Percentiles rank a stretch among this genome's conserved stretches.
phyloP scores from a whole-genome alignment of 768 basidiomycete species.

The Fomitopsis pulvina region DNA sequence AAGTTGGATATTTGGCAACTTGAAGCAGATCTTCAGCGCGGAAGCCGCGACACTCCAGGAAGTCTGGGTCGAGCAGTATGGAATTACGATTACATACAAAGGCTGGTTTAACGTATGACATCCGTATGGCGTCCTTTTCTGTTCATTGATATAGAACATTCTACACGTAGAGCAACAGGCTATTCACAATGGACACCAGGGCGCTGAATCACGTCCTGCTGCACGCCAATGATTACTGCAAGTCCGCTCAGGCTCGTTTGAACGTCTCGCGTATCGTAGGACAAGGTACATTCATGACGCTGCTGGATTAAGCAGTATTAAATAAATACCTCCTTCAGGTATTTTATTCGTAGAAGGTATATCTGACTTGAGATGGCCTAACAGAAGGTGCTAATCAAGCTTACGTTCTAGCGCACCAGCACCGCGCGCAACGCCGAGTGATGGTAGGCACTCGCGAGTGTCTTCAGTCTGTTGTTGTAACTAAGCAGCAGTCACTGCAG shows the following conservation, averaged over 20 bases:
- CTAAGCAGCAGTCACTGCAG: constrained; percentile 19
- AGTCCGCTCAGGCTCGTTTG: too few species aligned
- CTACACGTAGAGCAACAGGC: too few species aligned
- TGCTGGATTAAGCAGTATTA: too few species aligned
- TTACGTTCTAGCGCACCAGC: too few species aligned
- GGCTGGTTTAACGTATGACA: neutral
- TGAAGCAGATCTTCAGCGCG: constrained; percentile 36
- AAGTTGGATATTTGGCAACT: constrained; percentile 43
- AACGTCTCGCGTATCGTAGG: too few species aligned
- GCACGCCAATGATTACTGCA: too few species aligned
- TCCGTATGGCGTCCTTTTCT: neutral
- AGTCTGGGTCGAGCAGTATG: constrained; percentile 1
- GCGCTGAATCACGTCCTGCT: too few species aligned
- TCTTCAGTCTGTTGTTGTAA: neutral
- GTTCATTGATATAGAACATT: neutral
- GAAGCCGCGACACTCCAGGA: constrained; percentile 25
- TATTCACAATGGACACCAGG: neutral
- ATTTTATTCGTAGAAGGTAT: too few species aligned
- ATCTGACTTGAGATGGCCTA: neutral
- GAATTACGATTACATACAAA: neutral
- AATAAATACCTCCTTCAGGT: too few species aligned
- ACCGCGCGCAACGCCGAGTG: neutral
- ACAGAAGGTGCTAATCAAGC: neutral
- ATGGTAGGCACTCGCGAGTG: neutral
- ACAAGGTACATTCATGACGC: too few species aligned